A percentile compares a stretch with the other conserved stretches of the same genome.
Evolutionary conservation across 2,329 filamentous ascomycete genomes (phyloP).

Genomic region (Fusarium staphyleae): DNA sequence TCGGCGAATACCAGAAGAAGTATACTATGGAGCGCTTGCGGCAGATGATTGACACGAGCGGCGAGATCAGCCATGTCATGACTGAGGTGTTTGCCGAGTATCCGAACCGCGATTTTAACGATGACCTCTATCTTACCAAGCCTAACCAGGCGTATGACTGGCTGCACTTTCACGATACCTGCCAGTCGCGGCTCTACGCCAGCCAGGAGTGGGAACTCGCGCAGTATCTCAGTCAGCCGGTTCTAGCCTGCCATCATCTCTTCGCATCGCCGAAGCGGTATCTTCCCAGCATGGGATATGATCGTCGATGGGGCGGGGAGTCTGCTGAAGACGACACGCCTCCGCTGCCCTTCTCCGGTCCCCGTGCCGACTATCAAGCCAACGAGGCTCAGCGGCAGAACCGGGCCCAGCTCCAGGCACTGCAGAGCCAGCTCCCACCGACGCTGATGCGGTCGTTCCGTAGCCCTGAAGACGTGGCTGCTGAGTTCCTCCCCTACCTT

Average conservation of each 20-base stretch:
- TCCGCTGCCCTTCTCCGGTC: conserved; percentile 78
- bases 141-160: conserved; percentile 90
- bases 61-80: conserved; percentile 79
- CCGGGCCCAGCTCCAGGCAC: conserved; percentile 72
- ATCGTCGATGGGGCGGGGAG: conserved; percentile 55
- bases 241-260: conserved; percentile 88
- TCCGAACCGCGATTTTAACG: conserved; percentile 87
- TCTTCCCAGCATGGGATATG: conserved; percentile 49
- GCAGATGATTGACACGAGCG: conserved; percentile 80
- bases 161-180: conserved; percentile 89
- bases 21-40: conserved; percentile 74
- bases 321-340: conserved; percentile 55
- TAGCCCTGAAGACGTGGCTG: conserved; percentile 77
- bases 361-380: conserved; percentile 81
- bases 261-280: conserved; percentile 77
- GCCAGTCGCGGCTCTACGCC: conserved; percentile 80
- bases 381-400: conserved; percentile 83
- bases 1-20: conserved; percentile 76
- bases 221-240: conserved; percentile 84
- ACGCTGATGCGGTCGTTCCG: conserved; percentile 79
- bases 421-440: conserved; percentile 76
- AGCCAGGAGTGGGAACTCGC: conserved; percentile 92
- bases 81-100: conserved; percentile 87
- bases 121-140: conserved; percentile 89
- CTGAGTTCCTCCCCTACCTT: conserved; percentile 85